Evolutionary conservation across 2,329 filamentous ascomycete genomes (phyloP).

Genomic region (Huntiella decipiens): DNA sequence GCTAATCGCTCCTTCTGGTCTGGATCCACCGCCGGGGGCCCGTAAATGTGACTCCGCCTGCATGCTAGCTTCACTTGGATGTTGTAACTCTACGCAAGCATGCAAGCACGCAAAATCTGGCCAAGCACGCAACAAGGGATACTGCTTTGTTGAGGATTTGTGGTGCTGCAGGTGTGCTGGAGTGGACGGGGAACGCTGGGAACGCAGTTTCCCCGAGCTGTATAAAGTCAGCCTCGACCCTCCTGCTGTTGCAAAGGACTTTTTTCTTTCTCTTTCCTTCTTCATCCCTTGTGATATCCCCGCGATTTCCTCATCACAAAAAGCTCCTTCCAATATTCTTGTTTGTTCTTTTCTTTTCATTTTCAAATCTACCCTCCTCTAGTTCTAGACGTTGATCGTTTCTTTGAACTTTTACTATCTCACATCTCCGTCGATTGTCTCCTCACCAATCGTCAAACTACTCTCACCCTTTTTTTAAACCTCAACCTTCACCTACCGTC

Average conservation of each 20-base stretch:
- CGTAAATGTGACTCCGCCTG: too few relatives aligned
- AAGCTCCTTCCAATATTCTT: background rate
- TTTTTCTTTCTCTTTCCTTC: slow-evolving; percentile 3
- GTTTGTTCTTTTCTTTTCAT: slow-evolving; percentile 5
- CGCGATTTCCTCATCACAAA: slow-evolving; percentile 1
- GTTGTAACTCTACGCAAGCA: too few relatives aligned
- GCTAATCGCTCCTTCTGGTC: too few relatives aligned
- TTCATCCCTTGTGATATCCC: slow-evolving; percentile 3
- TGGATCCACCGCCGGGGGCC: too few relatives aligned
- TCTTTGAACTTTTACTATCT: background rate
- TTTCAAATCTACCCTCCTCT: slow-evolving; percentile 1
- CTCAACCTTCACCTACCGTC: slow-evolving; percentile 17
- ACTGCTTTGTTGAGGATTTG: background rate
- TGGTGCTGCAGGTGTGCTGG: background rate
- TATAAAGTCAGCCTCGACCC: background rate
- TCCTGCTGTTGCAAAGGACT: background rate
- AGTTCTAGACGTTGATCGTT: slow-evolving; percentile 5
- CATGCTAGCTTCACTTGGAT: too few relatives aligned
- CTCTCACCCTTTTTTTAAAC: background rate
- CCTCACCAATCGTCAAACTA: background rate
- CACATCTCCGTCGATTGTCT: background rate
- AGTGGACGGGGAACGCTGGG: background rate
- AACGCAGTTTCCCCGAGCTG: background rate
- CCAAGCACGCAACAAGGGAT: background rate
- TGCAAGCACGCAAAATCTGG: background rate